These are phyloP conservation scores for Cicer cuneatum DNA, from an alignment of 306 rosid genomes.

Conservation along the genomic window DNA sequence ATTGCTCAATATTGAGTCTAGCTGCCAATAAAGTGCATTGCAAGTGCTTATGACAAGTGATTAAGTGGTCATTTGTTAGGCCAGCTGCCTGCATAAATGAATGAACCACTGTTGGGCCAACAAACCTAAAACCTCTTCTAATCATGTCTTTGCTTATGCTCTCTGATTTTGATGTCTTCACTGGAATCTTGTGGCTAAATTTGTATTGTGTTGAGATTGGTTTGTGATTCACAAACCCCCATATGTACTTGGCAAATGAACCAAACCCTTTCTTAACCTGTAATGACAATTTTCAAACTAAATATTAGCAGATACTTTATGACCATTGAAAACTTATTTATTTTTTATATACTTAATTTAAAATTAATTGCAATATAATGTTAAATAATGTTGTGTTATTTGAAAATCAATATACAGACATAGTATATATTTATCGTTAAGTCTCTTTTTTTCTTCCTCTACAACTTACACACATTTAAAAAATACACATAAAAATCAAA, in stretches of 20 bases:
- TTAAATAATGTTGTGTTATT: no score
- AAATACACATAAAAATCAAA: no score
- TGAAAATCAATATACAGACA: no score
- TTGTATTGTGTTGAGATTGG: slow-evolving; percentile 87
- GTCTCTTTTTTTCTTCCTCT: no score
- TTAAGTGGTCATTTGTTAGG: slow-evolving; percentile 88
- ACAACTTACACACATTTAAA: no score
- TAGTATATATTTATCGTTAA: no score
- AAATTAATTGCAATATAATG: slow-evolving; percentile 6
- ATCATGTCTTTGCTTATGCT: slow-evolving; percentile 96
- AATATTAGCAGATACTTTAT: slow-evolving; percentile 13
- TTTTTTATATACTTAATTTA: no score
- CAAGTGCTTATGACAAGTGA: slow-evolving; percentile 86
- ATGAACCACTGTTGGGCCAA: slow-evolving; percentile 95
- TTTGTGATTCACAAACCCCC: slow-evolving; percentile 91
- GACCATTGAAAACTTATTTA: not conserved
- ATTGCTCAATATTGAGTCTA: no score
- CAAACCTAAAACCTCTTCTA: slow-evolving; percentile 82
- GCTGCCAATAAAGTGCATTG: slow-evolving; percentile 65
- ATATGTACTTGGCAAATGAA: slow-evolving; percentile 80
- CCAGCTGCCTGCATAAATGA: slow-evolving; percentile 98
- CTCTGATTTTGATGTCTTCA: slow-evolving; percentile 96
- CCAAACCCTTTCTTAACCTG: slow-evolving; percentile 85
- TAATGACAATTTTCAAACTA: slow-evolving; percentile 17
- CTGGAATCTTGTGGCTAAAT: slow-evolving; percentile 88